These are phyloP conservation scores for Tolypocladium ovalisporum DNA, from an alignment of 2,329 filamentous ascomycete species.

Conservation along the genomic window DNA sequence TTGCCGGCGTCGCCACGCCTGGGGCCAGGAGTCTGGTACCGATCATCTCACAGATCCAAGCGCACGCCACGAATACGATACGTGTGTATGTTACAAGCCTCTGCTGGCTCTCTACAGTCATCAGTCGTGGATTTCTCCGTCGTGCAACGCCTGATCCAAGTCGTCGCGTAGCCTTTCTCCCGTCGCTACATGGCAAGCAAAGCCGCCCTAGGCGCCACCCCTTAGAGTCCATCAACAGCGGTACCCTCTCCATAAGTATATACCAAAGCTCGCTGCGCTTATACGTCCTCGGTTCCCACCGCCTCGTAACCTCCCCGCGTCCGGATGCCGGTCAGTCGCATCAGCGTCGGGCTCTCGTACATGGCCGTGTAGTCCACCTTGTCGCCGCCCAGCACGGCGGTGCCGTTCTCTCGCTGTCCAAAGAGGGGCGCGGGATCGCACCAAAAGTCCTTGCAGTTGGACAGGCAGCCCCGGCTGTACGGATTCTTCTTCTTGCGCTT, in stretches of 20 bases:
- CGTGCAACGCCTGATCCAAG: neutral
- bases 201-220: no score
- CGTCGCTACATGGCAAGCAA: neutral
- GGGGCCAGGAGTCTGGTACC: no score
- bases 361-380: conserved; percentile 77
- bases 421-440: conserved; percentile 80
- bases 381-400: conserved; percentile 66
- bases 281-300: conserved; percentile 44
- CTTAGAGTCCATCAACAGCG: no score
- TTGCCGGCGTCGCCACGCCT: no score
- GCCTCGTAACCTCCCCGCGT: conserved; percentile 50
- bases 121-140: neutral
- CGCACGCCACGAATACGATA: no score
- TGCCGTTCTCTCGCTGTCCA: conserved; percentile 60
- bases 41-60: no score
- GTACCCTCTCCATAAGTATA: neutral
- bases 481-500: conserved; percentile 60
- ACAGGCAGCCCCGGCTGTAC: conserved; percentile 71
- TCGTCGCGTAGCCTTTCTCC: neutral
- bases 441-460: conserved; percentile 96
- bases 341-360: conserved; percentile 72
- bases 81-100: neutral
- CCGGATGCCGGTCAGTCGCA: conserved; percentile 42
- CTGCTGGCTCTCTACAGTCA: neutral
- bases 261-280: neutral